Evolutionary conservation across 495 filamentous ascomycete species (phyloP).

Genomic region (Copromyces sp.): DNA sequence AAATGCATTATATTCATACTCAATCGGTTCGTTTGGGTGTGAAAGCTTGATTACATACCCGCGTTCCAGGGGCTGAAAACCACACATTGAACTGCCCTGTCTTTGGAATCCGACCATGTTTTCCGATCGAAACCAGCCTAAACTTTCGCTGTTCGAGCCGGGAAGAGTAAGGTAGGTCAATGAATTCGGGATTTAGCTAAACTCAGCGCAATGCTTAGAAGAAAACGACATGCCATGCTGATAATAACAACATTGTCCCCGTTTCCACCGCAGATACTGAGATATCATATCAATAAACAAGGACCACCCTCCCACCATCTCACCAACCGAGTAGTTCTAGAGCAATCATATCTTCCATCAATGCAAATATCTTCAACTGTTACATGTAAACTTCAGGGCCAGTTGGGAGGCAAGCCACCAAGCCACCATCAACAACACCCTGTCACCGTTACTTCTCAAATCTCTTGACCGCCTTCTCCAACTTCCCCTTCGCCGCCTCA

Average conservation of each 20-base stretch:
- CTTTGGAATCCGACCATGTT: background rate
- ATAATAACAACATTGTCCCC: background rate
- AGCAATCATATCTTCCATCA: background rate
- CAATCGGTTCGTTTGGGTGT: too few relatives aligned
- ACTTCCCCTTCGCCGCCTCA: conserved; percentile 22
- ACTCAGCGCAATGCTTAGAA: background rate
- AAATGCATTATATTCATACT: too few relatives aligned
- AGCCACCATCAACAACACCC: too few relatives aligned
- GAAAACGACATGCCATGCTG: background rate
- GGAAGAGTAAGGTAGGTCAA: background rate
- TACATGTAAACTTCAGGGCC: background rate
- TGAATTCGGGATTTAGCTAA: background rate
- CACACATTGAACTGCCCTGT: too few relatives aligned
- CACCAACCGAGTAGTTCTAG: background rate
- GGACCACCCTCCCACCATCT: background rate
- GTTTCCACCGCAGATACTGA: background rate
- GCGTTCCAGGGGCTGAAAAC: background rate
- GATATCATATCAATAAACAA: background rate
- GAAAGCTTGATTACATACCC: too few relatives aligned
- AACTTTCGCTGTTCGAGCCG: background rate
- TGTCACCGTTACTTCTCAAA: conserved; percentile 17
- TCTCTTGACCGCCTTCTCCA: conserved; percentile 33
- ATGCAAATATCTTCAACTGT: background rate
- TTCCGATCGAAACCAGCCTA: background rate
- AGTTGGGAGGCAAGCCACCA: background rate